A percentile compares a stretch with the other conserved stretches of the same genome.
Conservation (phyloP, 108 stramenopile species). For the Skeletonema costatum region DNA sequence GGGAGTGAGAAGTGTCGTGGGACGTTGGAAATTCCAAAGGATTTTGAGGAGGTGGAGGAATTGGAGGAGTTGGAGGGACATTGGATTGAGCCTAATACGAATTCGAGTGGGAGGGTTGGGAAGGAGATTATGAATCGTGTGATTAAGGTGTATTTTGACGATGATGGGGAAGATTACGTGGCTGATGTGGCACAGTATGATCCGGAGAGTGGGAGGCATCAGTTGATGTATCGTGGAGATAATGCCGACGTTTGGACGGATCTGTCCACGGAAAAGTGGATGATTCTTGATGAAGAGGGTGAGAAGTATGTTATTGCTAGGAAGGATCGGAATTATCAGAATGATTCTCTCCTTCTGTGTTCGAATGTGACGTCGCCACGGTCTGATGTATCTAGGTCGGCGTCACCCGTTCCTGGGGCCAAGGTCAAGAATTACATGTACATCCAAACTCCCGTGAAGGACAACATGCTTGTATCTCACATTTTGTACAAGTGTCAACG, state of each 20-base stretch:
- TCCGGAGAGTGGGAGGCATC: slow-evolving; percentile 59
- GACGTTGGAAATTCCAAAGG: slow-evolving; percentile 83
- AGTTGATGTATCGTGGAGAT: slow-evolving; percentile 72
- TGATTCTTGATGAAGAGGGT: slow-evolving; percentile 80
- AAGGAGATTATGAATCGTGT: slow-evolving; percentile 79
- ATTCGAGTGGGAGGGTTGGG: slow-evolving; percentile 45
- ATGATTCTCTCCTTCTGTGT: slow-evolving; percentile 9
- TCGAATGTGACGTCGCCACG: slow-evolving; percentile 15
- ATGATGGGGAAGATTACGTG: slow-evolving; percentile 68
- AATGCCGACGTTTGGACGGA: slow-evolving; percentile 81
- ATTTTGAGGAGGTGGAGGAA: slow-evolving; percentile 59
- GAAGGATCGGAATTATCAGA: slow-evolving; percentile 36
- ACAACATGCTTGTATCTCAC: slow-evolving; percentile 49
- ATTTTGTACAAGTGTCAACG: slow-evolving; percentile 69
- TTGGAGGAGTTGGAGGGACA: slow-evolving; percentile 59
- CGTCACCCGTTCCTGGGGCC: slow-evolving; percentile 26
- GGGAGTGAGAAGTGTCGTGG: slow-evolving; percentile 89
- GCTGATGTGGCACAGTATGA: slow-evolving; percentile 84
- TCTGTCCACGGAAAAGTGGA: slow-evolving; percentile 73
- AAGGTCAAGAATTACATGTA: slow-evolving; percentile 66
- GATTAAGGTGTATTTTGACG: slow-evolving; percentile 70
- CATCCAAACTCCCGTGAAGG: slow-evolving; percentile 73
- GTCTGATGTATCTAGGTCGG: slow-evolving; percentile 32
- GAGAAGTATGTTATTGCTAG: slow-evolving; percentile 77
- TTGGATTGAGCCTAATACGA: slow-evolving; percentile 55